Evolutionary conservation across 768 basidiomycete genomes (phyloP), one percentile per base, ranked within the genome.

Genomic region (Neoboletus magnificus): DNA sequence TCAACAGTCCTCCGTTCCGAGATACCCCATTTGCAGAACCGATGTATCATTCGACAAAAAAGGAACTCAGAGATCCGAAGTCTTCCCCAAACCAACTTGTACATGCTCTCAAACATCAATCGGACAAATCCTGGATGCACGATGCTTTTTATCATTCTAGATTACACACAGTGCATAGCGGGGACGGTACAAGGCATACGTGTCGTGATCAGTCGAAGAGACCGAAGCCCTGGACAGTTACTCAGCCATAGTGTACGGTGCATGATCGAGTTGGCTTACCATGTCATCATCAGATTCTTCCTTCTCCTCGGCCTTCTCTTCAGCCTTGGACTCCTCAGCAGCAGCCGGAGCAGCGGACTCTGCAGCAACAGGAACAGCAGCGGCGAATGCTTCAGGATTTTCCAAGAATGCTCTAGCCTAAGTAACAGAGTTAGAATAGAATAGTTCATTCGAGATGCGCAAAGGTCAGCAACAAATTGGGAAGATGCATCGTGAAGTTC

Each of bases 321-420:
- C 82, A 50, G 76, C 84, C 53, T 77, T 81, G 27, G 79, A 79
- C 13, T 80, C 83, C 35, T 79, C 84, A 47, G 81, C 82, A 42
- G 79, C 83, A 48, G 83, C 78, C 42, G 84, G 77, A 29, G 76
- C 74, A 39, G 74, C 72, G 36, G 75, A 78, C 25, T 75, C 78
- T 23, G 78, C 80, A 36, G 81, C 83, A 52, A 78, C 79, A 48
- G 91, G 79, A 50, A 87, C 87, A 36, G 89, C 90, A 56, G 76
- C 87, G 52, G 90, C 93, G 66, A 96, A 99, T n/a, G 95, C 96
- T 52, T 97, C 94, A 48, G 97, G 96, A 83, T 98, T 97, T 70
- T 87, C 97, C 65, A 98, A 86, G 79, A 88, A 91, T 70, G 91
- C 96, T 82, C 97, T 98, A 76, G 89, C 84, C 93, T 95, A 63